Conservation (phyloP, 2,329 filamentous ascomycete species). For the Plenodomus tracheiphilus region DNA sequence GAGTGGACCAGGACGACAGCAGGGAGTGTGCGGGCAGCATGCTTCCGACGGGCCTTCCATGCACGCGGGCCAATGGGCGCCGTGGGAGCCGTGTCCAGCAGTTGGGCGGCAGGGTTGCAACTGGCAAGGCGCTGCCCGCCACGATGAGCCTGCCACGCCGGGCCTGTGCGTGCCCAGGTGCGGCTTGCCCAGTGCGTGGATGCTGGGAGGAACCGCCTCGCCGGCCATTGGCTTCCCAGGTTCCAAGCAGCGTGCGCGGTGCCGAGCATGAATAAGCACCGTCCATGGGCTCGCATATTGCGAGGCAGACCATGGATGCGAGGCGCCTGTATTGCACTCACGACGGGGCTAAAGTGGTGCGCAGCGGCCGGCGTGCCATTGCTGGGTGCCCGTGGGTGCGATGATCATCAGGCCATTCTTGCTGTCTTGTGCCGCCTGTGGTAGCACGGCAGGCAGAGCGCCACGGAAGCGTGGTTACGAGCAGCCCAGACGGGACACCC, state of each 20-base stretch:
- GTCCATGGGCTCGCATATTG: conserved; percentile 5
- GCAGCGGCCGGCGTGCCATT: neutral
- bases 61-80: conserved; percentile 6
- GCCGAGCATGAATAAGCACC: conserved; percentile 6
- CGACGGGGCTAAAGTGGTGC: neutral
- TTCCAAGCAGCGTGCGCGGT: no score
- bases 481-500: neutral
- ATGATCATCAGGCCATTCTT: neutral
- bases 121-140: no score
- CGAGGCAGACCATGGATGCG: no score
- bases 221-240: conserved; percentile 28
- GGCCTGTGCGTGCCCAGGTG: conserved; percentile 9
- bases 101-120: conserved; percentile 10
- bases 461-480: neutral
- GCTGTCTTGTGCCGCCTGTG: neutral
- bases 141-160: conserved; percentile 11
- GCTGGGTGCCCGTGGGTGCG: neutral
- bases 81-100: conserved; percentile 12
- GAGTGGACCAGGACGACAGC: neutral
- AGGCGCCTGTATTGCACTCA: neutral
- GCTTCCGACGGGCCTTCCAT: conserved; percentile 7
- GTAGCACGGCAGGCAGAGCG: neutral
- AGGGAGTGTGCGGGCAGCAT: no score
- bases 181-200: conserved; percentile 7
- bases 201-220: conserved; percentile 15